A percentile compares a stretch with the other conserved stretches of the same genome.
phyloP scores from a whole-genome alignment of 2,329 filamentous ascomycete species.

The Cytospora piceae region DNA sequence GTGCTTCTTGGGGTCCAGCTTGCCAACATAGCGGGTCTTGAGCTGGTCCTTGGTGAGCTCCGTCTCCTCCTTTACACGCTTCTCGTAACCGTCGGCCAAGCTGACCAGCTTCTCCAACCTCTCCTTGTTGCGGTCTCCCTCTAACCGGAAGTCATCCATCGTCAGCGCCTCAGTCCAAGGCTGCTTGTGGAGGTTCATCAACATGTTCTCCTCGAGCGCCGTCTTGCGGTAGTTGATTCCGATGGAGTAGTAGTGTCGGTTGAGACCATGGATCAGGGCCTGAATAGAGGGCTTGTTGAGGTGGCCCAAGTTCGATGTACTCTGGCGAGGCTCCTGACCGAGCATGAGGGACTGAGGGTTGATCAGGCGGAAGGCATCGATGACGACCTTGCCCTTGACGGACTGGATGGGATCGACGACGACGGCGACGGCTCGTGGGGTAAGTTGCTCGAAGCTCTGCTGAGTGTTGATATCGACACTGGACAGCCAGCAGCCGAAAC shows the following conservation, averaged over 20 bases:
- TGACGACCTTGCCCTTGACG: conserved; percentile 99
- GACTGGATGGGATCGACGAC: conserved; percentile 99
- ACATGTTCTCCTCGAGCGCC: conserved; percentile 96
- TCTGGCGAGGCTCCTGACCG: conserved; percentile 95
- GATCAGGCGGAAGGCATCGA: conserved; percentile 97
- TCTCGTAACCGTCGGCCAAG: conserved; percentile 95
- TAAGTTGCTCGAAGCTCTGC: conserved; percentile 99
- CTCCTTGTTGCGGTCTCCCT: conserved; percentile 85
- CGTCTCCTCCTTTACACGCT: conserved; percentile 97
- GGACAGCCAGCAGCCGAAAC: conserved; percentile 98
- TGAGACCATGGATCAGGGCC: conserved; percentile 95
- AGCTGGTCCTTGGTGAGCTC: conserved; percentile 96
- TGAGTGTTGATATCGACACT: conserved; percentile 99
- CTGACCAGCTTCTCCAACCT: conserved; percentile 84
- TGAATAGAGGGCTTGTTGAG: conserved; percentile 99
- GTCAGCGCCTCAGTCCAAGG: conserved; percentile 97
- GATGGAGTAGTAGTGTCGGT: conserved; percentile 99
- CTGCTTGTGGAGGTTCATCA: conserved; percentile 99
- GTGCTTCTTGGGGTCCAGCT: conserved; percentile 99
- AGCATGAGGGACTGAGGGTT: conserved; percentile 98
- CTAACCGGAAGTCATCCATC: conserved; percentile 92
- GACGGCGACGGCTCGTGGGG: conserved; percentile 92
- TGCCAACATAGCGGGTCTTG: conserved; percentile 98
- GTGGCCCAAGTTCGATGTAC: conserved; percentile 95
- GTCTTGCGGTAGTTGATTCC: conserved; percentile 98